Base-by-base conservation (phyloP, 108 stramenopile genomes). In the Cyclotella distinguenda region DNA sequence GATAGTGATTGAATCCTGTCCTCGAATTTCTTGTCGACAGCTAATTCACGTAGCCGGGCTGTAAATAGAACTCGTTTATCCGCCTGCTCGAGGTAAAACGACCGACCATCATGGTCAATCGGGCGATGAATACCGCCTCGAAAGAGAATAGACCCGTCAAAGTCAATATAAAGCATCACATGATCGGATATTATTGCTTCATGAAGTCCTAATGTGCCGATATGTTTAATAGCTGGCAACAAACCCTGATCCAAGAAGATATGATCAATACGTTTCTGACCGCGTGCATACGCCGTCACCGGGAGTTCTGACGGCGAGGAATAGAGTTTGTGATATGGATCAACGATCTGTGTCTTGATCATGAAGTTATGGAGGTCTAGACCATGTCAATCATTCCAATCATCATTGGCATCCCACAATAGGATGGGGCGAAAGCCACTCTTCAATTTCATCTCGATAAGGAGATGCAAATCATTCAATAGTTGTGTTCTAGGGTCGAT, bases 201-300 rank as follows among this genome's bases (percentile, higher is more conserved):
- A 42, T 59, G 57, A 4, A 59, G 23, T 18, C 57, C 57, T 8
- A 59, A n/a, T 23, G 57, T 59, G 21, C 57, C 57, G 12, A 59
- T 59, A 11, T 40, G 21, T n/a, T 25, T 40, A 16, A 59, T 26
- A 42, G 57, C 21, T 3, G 19, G 39, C 6, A 34, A 2, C 2
- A 59, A 6, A 10, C 23, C 36, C 9, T 16, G 39, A 42, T 59
- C 57, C 4, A 59, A n/a, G 5, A 8, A 59, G 39, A 3, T 42
- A 42, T 25, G 42, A 19, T 59, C 57, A 4, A 59, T 42, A 2
- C 57, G 4, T 23, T 23, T 39, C 16, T 4, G 40, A 6, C 39
- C 40, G 22, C 57, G 19, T n/a, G 57, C 9, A 25, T 42, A 42
- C 26, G 57, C 42, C 19, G 33, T 12, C 42, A 21, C 23, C 6